Base-by-base conservation (phyloP, 2,329 filamentous ascomycete species). In the Talaromyces piceae region DNA sequence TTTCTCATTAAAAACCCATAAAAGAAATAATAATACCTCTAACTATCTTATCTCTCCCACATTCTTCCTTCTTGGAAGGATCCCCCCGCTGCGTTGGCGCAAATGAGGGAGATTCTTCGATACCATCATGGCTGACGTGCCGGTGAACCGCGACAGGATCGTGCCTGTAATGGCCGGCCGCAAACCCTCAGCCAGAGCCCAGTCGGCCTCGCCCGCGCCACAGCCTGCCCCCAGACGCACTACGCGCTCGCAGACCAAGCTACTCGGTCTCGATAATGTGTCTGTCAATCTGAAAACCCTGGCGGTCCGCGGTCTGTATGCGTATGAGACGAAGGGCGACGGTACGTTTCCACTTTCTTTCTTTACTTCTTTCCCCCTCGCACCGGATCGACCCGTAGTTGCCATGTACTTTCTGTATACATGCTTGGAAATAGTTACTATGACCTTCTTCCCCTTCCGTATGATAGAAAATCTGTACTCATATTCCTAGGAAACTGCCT, bases 401-500 rank as follows among this genome's bases (percentile, higher is more conserved):
- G n/a, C n/a, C n/a, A n/a, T n/a, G n/a, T n/a, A n/a, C n/a, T n/a
- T n/a, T n/a, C n/a, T n/a, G n/a, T n/a, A n/a, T n/a, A n/a, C n/a
- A n/a, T n/a, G n/a, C n/a, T n/a, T n/a, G n/a, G n/a, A n/a, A n/a
- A n/a, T n/a, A n/a, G n/a, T n/a, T n/a, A n/a, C n/a, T n/a, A n/a
- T n/a, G n/a, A n/a, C n/a, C n/a, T n/a, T n/a, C n/a, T n/a, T n/a
- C n/a, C n/a, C n/a, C n/a, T n/a, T n/a, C n/a, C n/a, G n/a, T n/a
- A n/a, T n/a, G n/a, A n/a, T n/a, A n/a, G n/a, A n/a, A n/a, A n/a
- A 18, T 47, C 25, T 16, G 7, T 43, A 6, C 39, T 43, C 20
- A 22, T 43, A 43, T 41, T 23, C 7, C 18, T 58, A 86, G 83
- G 82, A 58, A 86, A 86, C 70, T 86, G 83, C 66, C 76, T 86